Conservation (phyloP, 148 eudicot species). For the Rhododendron simsii region DNA sequence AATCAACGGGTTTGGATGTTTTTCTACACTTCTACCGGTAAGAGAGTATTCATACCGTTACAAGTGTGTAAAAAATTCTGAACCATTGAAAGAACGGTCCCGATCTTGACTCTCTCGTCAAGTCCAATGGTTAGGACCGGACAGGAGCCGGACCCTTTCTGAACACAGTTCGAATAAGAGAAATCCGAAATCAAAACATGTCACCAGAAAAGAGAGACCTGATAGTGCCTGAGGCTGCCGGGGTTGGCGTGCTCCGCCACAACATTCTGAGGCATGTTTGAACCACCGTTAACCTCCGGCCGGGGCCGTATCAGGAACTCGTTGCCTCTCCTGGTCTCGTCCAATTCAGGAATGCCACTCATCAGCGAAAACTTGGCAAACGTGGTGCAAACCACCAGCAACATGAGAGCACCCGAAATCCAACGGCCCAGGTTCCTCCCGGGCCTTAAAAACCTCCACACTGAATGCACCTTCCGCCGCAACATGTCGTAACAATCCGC, state of each 20-base stretch:
- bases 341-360: not conserved
- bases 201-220: not conserved
- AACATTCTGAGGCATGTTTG: not conserved
- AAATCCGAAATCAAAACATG: not conserved
- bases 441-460: not conserved
- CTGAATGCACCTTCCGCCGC: not conserved
- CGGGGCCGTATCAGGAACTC: not conserved
- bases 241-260: not conserved
- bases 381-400: slow-evolving; percentile 3
- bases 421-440: not conserved
- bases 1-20: too few relatives aligned
- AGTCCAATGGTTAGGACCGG: too few relatives aligned
- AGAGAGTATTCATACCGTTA: too few relatives aligned
- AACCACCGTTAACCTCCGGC: not conserved
- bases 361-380: not conserved
- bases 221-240: not conserved
- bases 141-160: not conserved
- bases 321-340: not conserved
- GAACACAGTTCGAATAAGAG: not conserved
- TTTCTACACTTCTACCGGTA: too few relatives aligned
- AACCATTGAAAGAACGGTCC: too few relatives aligned
- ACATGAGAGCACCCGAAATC: not conserved
- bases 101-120: too few relatives aligned
- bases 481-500: not conserved
- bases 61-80: too few relatives aligned